Base-by-base conservation (phyloP, 768 basidiomycete species). In the Galerina marginata region DNA sequence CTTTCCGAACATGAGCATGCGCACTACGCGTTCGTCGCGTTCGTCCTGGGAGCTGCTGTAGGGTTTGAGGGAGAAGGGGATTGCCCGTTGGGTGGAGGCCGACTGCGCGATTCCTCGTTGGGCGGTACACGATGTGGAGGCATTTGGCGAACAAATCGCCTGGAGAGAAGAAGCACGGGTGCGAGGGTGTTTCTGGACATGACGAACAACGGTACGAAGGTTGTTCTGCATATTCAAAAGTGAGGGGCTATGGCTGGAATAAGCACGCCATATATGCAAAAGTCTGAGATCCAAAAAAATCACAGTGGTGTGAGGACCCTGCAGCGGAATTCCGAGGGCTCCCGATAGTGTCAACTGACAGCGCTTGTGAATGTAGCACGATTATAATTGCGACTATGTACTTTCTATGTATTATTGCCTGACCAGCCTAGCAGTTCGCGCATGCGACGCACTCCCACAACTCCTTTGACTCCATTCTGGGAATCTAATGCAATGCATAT, bases 1-100 rank as follows among this genome's bases (percentile, higher is more conserved):
- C 74, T 91, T 91, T 33, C 89, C 90, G 71, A 90, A 91, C 80
- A 91, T 85, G 60, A 92, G 77, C 84, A 90, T 87, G 54, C 89
- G 82, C 52, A 89, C 75, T 47, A 78, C 67, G 29, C 70, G 74
- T 39, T 74, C 77, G 47, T 79, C 78, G 60, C 70, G 66, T 50
- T 79, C 79, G 59, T 78, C 75, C 5, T 67, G 62, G n/a, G 75
- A 72, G 47, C 74, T 67, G 42, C 77, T 77, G 36, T 78, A 64
- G 44, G 77, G 71, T 62, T 80, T 82, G 47, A 86, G 79, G 55
- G 78, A 80, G 67, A 86, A 81, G 9, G 88, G 82, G 6, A 85
- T 65, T 4, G 86, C 83, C 59, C 78, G 81, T 48, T 68, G 72
- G 14, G 68, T 62, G 16, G 73, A 57, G 16, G 74, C 64, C 14